phyloP scores from a whole-genome alignment of 352 stramenopile species.

The Pythium aquatile region DNA sequence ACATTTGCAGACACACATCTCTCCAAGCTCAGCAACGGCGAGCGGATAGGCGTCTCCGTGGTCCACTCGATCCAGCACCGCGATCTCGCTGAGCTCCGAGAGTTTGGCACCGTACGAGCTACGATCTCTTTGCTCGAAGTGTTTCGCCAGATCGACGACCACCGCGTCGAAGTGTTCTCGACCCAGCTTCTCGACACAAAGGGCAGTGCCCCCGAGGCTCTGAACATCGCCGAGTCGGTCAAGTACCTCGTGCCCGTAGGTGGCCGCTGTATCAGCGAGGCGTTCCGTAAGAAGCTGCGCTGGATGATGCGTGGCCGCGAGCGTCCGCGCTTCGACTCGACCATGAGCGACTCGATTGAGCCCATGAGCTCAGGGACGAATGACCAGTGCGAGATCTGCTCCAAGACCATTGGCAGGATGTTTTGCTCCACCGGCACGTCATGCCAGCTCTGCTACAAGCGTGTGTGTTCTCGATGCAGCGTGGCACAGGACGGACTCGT shows the following conservation, averaged over 20 bases:
- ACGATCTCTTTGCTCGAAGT: constrained; percentile 33
- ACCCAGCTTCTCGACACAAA: constrained; percentile 31
- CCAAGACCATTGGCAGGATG: constrained; percentile 2
- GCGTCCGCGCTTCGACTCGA: background rate
- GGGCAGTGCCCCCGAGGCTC: background rate
- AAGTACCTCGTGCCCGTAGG: constrained; percentile 12
- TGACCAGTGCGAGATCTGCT: constrained; percentile 15
- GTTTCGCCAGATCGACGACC: constrained; percentile 41
- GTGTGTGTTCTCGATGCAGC: constrained; percentile 20
- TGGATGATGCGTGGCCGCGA: constrained; percentile 29
- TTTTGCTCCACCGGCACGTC: constrained; percentile 10
- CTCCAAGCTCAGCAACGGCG: constrained; percentile 23
- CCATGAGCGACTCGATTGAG: background rate
- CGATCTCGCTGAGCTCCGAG: constrained; percentile 37
- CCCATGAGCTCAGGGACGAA: background rate
- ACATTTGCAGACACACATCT: constrained; percentile 14
- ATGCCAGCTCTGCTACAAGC: constrained; percentile 24
- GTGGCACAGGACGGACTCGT: constrained; percentile 7
- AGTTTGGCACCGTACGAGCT: constrained; percentile 36
- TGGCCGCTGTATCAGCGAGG: constrained; percentile 20
- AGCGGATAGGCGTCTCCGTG: constrained; percentile 47
- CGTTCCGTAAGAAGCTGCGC: constrained; percentile 44
- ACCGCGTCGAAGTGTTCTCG: constrained; percentile 43
- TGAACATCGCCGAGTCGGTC: constrained; percentile 28
- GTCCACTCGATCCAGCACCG: constrained; percentile 54